Conservation (phyloP, 352 stramenopile species). For the Blastocystis sp. region DNA sequence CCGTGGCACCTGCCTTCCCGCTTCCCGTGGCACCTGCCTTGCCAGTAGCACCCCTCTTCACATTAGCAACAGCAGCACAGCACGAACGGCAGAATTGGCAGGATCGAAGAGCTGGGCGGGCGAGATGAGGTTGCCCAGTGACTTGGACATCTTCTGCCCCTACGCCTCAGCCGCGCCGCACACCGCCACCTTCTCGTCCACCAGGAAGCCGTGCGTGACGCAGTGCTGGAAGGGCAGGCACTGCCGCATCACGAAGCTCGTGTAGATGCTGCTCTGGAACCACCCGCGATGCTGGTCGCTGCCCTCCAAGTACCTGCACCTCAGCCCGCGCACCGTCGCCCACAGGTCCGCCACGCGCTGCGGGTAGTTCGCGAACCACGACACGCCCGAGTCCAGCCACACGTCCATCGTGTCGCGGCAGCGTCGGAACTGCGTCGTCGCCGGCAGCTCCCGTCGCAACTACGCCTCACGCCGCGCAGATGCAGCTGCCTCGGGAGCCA, state of each 20-base stretch:
- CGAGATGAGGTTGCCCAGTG: slow-evolving; percentile 91
- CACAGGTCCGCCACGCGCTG: slow-evolving; percentile 89
- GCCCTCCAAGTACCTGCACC: slow-evolving; percentile 69
- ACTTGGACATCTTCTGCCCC: slow-evolving; percentile 98
- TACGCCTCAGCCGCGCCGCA: slow-evolving; percentile 72
- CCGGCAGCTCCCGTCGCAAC: not conserved
- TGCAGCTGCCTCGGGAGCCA: slow-evolving; percentile 42
- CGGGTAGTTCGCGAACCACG: slow-evolving; percentile 78
- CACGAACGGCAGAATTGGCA: slow-evolving; percentile 79
- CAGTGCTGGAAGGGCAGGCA: slow-evolving; percentile 89
- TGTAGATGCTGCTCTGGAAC: slow-evolving; percentile 97
- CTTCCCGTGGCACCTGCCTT: slow-evolving; percentile 75
- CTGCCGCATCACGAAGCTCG: slow-evolving; percentile 73
- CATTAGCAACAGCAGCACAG: slow-evolving; percentile 77
- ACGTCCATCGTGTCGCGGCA: slow-evolving; percentile 96
- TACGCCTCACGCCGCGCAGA: not conserved
- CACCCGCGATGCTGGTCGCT: slow-evolving; percentile 95
- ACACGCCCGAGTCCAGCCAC: slow-evolving; percentile 94
- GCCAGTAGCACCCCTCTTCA: slow-evolving; percentile 74
- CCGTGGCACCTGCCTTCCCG: slow-evolving; percentile 75
- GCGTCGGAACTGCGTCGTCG: not conserved
- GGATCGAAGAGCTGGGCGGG: slow-evolving; percentile 87
- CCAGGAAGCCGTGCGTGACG: slow-evolving; percentile 95
- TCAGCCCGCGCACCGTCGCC: slow-evolving; percentile 73
- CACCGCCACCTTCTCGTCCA: slow-evolving; percentile 83